Evolutionary conservation across 1,284 basidiomycete species (phyloP), one percentile per base, ranked within the genome.

Genomic region (Jaminaea rosea): DNA sequence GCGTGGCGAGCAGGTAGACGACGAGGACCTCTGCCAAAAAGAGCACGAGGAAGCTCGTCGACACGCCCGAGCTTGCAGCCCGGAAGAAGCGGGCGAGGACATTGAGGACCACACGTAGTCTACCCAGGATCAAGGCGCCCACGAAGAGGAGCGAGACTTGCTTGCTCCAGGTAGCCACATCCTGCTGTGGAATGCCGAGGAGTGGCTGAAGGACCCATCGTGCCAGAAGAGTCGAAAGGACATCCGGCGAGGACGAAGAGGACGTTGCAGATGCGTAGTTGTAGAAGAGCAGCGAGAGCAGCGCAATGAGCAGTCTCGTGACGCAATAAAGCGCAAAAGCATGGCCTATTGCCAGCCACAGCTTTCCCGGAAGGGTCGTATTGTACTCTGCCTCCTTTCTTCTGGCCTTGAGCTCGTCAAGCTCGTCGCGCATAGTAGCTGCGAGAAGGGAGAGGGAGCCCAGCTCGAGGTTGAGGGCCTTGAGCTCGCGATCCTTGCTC

Each of bases 1-100:
- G 65, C 11, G 75, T 76, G 0, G 76, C 76, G 26, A 77, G 63
- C 11, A 76, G 69, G 48, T 77, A 77, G 36, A 77, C 72, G 26
- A 72, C 69, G 65, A 77, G 70, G 37, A 77, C 67, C 52, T 77
- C 73, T 8, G 73, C 69, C 7, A 77, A 66, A 55, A 76, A 75
- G 15, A 77, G 67, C 0, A 77, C 62, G 62, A 77, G 74, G 56
- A 77, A 73, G 7, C 74, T 73, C 2, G 74, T 72, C 41, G 71
- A 73, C 23, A 74, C 63, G 17, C 75, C 76, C 1, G 73, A 61
- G 6, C 72, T 72, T 1, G 75, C 73, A 2, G 72, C 72, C 37
- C 72, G 62, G 64, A 77, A 76, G 39, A 63, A 64, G 66, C 68
- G 58, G n/a, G 74, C 73, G 4, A 76, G 71, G 44, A 71, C 72